Evolutionary conservation across 352 stramenopile species (phyloP).

Genomic region (Pythium vanterpoolii): DNA sequence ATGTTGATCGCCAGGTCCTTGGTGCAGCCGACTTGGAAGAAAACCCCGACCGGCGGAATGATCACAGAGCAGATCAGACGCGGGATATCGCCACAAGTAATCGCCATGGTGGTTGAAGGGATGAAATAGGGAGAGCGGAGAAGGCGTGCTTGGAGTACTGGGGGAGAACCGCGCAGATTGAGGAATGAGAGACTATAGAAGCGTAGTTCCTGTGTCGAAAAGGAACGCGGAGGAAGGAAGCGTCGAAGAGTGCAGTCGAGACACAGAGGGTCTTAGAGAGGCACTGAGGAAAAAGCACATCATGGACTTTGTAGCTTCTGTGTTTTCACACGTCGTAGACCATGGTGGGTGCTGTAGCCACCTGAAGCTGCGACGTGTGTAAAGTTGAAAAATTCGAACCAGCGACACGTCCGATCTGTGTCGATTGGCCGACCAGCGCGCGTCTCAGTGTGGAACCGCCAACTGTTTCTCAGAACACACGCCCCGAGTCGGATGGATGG

Average conservation of each 20-base stretch:
- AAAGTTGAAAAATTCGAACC: too few species aligned
- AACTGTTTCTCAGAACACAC: too few species aligned
- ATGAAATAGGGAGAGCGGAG: background rate
- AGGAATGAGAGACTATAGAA: conserved; percentile 1
- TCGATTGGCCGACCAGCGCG: too few species aligned
- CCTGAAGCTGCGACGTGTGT: too few species aligned
- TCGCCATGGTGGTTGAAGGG: background rate
- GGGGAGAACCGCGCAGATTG: conserved; percentile 3
- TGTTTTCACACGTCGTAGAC: too few species aligned
- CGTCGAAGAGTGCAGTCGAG: background rate
- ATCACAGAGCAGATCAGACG: conserved; percentile 48
- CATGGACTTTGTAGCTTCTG: too few species aligned
- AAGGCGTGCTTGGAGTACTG: background rate
- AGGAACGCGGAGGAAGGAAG: background rate
- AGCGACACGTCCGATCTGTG: too few species aligned
- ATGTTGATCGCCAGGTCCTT: conserved; percentile 29
- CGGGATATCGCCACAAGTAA: conserved; percentile 42
- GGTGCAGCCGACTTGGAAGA: conserved; percentile 26
- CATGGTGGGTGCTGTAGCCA: too few species aligned
- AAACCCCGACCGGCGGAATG: conserved; percentile 29
- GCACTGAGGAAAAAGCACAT: too few species aligned
- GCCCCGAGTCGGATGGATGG: too few species aligned
- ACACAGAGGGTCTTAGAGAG: conserved; percentile 1
- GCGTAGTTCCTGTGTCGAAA: background rate
- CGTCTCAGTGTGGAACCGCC: too few species aligned